phyloP scores from a whole-genome alignment of 1,139 yeast species.

The Suhomyces wounanorum region DNA sequence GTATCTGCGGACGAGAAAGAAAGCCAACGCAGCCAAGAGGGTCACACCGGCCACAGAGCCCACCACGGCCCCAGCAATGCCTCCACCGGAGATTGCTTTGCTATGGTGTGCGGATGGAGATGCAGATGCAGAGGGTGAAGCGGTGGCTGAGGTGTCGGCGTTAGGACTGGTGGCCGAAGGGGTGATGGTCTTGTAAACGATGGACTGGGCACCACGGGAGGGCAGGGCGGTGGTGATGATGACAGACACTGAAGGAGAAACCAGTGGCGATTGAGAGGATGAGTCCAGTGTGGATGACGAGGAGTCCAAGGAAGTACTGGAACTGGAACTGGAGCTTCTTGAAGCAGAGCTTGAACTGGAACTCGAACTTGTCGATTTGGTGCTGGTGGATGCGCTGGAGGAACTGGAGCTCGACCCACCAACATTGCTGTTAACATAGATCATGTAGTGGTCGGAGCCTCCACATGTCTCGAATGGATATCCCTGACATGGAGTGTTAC shows the following conservation, averaged over 20 bases:
- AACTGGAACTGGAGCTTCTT: conserved; percentile 1
- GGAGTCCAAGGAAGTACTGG: conserved; percentile 1
- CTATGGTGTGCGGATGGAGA: conserved; percentile 15
- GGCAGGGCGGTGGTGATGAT: conserved; percentile 15
- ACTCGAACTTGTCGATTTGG: conserved; percentile 15
- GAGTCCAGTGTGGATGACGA: background rate
- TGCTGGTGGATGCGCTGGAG: background rate
- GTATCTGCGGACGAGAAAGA: conserved; percentile 45
- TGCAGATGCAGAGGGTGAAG: conserved; percentile 5
- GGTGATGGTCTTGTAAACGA: conserved; percentile 18
- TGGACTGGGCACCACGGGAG: conserved; percentile 13
- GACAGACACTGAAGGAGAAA: conserved; percentile 14
- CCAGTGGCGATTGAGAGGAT: conserved; percentile 16
- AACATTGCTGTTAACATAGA: conserved; percentile 44
- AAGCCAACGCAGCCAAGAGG: conserved; percentile 27
- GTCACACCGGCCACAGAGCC: conserved; percentile 59
- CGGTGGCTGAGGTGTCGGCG: conserved; percentile 5
- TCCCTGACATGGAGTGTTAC: conserved; percentile 57
- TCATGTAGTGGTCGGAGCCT: conserved; percentile 52
- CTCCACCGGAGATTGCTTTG: conserved; percentile 54
- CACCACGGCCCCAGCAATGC: conserved; percentile 72
- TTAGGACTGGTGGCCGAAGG: conserved; percentile 13
- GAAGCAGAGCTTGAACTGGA: conserved; percentile 15
- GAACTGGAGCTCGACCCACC: conserved; percentile 4
- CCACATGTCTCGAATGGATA: conserved; percentile 64